phyloP scores from a whole-genome alignment of 2,329 filamentous ascomycete genomes.

The Pestalotiopsis sp. region DNA sequence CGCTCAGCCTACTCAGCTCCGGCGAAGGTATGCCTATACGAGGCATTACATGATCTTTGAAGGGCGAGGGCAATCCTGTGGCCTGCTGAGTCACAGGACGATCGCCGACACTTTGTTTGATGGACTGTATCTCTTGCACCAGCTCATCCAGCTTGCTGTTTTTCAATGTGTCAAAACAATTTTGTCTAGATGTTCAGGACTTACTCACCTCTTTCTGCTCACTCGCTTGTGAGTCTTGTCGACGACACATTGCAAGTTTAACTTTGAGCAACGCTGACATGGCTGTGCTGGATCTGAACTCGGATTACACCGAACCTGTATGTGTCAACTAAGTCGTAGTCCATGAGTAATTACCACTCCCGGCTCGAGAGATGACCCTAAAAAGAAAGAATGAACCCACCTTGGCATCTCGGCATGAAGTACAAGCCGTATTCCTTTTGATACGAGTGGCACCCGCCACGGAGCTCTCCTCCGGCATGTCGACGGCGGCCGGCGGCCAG shows the following conservation, averaged over 20 bases:
- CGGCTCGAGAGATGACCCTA: no score
- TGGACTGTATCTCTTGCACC: slow-evolving; percentile 53
- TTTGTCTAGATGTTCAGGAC: no score
- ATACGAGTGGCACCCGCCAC: slow-evolving; percentile 20
- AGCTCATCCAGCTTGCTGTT: slow-evolving; percentile 55
- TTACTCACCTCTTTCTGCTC: slow-evolving; percentile 30
- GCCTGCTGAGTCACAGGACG: background rate
- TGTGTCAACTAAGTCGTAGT: background rate
- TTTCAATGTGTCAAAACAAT: background rate
- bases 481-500: background rate
- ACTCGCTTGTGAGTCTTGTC: slow-evolving; percentile 32
- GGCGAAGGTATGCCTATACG: slow-evolving; percentile 17
- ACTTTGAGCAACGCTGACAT: slow-evolving; percentile 31
- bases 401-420: slow-evolving; percentile 33
- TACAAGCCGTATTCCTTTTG: slow-evolving; percentile 33
- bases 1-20: slow-evolving; percentile 12
- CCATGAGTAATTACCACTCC: background rate
- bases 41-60: slow-evolving; percentile 19
- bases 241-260: slow-evolving; percentile 28
- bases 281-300: slow-evolving; percentile 24
- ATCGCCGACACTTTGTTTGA: slow-evolving; percentile 50
- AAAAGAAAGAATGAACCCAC: slow-evolving; percentile 16
- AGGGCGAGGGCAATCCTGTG: slow-evolving; percentile 6
- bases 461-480: slow-evolving; percentile 3
- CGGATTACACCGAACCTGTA: slow-evolving; percentile 33